phyloP scores from a whole-genome alignment of 140 eudicot species.

The Stevia rebaudiana region DNA sequence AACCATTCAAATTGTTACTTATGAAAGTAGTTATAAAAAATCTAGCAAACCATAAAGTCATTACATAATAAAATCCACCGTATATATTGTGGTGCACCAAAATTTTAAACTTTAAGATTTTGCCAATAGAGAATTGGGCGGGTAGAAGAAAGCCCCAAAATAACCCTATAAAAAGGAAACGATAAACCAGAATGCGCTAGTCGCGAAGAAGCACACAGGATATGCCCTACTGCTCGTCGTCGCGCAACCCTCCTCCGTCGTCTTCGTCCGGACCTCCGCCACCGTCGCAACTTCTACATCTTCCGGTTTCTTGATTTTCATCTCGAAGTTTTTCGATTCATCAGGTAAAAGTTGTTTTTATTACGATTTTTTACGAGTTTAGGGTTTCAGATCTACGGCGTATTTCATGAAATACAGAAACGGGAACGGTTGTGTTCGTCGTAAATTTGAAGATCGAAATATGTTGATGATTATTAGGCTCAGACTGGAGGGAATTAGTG shows the following conservation, averaged over 20 bases:
- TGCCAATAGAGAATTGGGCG: conserved; percentile 1
- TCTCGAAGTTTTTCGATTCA: neutral
- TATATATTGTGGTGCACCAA: neutral
- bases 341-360: neutral
- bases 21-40: too few relatives aligned
- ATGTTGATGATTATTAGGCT: neutral
- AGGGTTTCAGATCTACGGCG: conserved; percentile 10
- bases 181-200: neutral
- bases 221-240: neutral
- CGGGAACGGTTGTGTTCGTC: neutral
- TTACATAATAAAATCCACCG: too few relatives aligned
- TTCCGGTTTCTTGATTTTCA: neutral
- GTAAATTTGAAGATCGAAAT: neutral
- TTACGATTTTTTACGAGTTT: neutral
- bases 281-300: conserved; percentile 1
- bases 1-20: too few relatives aligned
- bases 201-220: neutral
- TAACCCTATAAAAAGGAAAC: neutral
- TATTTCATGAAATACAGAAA: neutral
- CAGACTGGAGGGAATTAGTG: neutral
- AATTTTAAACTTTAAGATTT: neutral
- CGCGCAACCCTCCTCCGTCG: conserved; percentile 9
- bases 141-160: neutral
- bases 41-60: too few relatives aligned
- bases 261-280: neutral